Base-by-base conservation (phyloP, 1,139 yeast genomes). In the Kurtzmaniella quercitrusa region DNA sequence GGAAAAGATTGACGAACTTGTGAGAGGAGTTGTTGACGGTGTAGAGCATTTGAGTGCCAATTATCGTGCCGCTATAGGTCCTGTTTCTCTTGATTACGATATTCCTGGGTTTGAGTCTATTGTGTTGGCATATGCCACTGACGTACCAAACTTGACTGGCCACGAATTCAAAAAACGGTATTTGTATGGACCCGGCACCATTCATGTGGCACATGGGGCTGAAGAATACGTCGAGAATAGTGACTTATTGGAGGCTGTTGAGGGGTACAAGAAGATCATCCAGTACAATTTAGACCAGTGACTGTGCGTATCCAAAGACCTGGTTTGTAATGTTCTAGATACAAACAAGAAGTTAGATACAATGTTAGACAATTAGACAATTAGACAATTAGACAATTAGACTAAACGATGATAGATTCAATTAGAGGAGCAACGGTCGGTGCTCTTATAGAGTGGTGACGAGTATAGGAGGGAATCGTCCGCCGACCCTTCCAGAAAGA, bases 111-210 rank as follows among this genome's bases (percentile, higher is more conserved):
- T 83, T 54, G 86, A 82, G 2, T 62, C 71, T 2, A 69, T 75
- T 33, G 66, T 73, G 12, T 70, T 80, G 48, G 78, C 85, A 1
- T 83, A 82, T 55, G 72, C 78, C 27, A 84, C 91, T 0, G 91
- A 84, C 54, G 71, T 83, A 43, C 87, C 88, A 3, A 71, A 77
- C 49, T 58, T 82, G 44, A 48, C 55, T 2, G 65, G 68, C 3
- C 61, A 63, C n/a, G 65, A 65, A 27, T 50, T 63, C 19, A 59
- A 65, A 12, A 66, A 61, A 43, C 63, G 80, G 50, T 82, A 78
- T 53, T 62, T 83, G 27, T 84, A 81, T 53, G 91, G 90, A 0
- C 87, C 90, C 1, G 91, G 90, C 1, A 63, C 80, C 2, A 82
- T 84, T 46, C 70, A 70, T 33, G 81, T 79, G 31, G 90, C 90